Conservation (phyloP, 2,329 filamentous ascomycete species). For the Colletotrichum salicis region DNA sequence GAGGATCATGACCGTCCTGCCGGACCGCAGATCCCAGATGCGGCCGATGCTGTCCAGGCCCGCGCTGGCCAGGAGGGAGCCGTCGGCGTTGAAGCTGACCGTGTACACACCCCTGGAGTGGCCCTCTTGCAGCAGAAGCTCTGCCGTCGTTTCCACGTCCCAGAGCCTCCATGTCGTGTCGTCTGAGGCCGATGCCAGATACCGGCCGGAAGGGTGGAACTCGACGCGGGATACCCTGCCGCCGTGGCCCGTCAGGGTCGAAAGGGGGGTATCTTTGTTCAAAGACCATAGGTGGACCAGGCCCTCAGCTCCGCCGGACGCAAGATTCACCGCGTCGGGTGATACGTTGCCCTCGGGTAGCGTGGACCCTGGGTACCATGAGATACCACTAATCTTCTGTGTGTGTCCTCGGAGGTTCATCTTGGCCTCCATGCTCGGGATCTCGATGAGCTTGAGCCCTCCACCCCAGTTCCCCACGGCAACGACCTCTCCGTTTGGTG, state of each 20-base stretch:
- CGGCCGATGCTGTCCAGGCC: slow-evolving; percentile 94
- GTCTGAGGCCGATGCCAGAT: slow-evolving; percentile 91
- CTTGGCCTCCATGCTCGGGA: slow-evolving; percentile 84
- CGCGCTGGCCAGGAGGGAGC: slow-evolving; percentile 89
- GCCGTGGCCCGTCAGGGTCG: slow-evolving; percentile 84
- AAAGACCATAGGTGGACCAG: slow-evolving; percentile 92
- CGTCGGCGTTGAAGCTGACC: slow-evolving; percentile 89
- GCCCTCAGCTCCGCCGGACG: slow-evolving; percentile 89
- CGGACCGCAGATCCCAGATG: slow-evolving; percentile 94
- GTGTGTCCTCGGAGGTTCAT: slow-evolving; percentile 83
- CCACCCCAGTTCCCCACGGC: slow-evolving; percentile 95
- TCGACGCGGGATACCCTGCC: slow-evolving; percentile 91
- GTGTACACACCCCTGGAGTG: slow-evolving; percentile 94
- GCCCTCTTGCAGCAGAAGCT: slow-evolving; percentile 90
- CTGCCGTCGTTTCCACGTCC: slow-evolving; percentile 87
- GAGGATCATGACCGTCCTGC: slow-evolving; percentile 93
- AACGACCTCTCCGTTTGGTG: slow-evolving; percentile 83
- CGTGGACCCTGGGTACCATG: slow-evolving; percentile 89
- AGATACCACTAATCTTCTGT: slow-evolving; percentile 87
- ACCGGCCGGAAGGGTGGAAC: slow-evolving; percentile 91
- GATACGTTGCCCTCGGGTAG: slow-evolving; percentile 77
- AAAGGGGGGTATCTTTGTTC: slow-evolving; percentile 83
- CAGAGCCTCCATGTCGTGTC: slow-evolving; percentile 97
- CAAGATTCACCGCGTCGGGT: slow-evolving; percentile 80
- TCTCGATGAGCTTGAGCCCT: slow-evolving; percentile 84